Base-by-base conservation (phyloP, 139 green algal species). In the Coccomyxa sp. region DNA sequence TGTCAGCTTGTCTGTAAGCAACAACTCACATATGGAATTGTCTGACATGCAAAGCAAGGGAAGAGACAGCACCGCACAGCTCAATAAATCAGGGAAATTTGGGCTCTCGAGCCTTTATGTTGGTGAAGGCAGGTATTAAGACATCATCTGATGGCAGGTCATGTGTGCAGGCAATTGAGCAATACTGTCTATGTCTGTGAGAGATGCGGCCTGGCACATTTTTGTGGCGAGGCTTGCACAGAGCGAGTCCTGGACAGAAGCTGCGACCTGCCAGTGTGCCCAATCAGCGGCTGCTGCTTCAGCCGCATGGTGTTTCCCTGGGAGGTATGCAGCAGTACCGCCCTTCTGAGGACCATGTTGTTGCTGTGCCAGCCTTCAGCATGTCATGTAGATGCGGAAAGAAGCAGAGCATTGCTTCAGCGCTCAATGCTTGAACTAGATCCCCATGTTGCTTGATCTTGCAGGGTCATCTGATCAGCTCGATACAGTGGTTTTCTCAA, bases 161-260 rank as follows among this genome's bases (percentile, higher is more conserved):
- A 18, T 64, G 50, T 10, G 50, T 64, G 50, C 71, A 39, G 40
- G 10, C n/a, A 73, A 35, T 22, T 75, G 10, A 31, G 55, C 58
- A 75, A 73, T 54, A 36, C 18, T 18, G 50, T 77, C 8, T 78
- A 73, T 38, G 10, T 82, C 22, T 82, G 78, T 34, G 74, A 83
- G 68, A 16, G 41, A 6, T 84, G 75, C 34, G 80, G 80, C 50
- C 76, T 69, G 41, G 80, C 72, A 31, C 80, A 84, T 39, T 24
- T 84, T 18, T 84, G 80, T 54, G 80, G 73, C 41, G 75, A 78
- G 24, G 50, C 27, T 16, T 84, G 80, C 39, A 71, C 39, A 8
- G 80, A 84, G 74, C 75, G 80, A 5, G 39, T 84, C n/a, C 27
- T 84, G 69, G 75, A 84, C 14, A 39, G n/a, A 0, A 70, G 24